These are phyloP conservation scores for Podospora pseudoanserina DNA, from an alignment of 495 filamentous ascomycete species.

Conservation along the genomic window DNA sequence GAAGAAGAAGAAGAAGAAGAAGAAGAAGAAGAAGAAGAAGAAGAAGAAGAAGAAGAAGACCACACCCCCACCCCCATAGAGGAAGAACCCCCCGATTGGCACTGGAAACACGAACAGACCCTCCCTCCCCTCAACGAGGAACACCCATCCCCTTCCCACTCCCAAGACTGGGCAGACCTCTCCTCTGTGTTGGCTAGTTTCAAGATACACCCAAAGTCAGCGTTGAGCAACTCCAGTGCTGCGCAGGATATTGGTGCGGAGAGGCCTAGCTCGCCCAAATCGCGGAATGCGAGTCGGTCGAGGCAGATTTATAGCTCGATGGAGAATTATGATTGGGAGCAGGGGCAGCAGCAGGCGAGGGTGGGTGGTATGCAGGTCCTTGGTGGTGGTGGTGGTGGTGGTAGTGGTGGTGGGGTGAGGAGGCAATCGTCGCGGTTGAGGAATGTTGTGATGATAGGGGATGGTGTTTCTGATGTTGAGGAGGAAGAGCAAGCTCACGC, in stretches of 20 bases:
- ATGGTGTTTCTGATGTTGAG: neutral
- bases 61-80: neutral
- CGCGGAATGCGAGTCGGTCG: constrained; percentile 16
- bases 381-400: too few relatives aligned
- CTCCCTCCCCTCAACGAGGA: constrained; percentile 8
- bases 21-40: too few relatives aligned
- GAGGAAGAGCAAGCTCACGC: neutral
- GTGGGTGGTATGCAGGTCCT: too few relatives aligned
- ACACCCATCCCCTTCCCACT: neutral
- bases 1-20: neutral
- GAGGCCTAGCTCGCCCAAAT: constrained; percentile 27
- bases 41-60: neutral
- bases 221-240: constrained; percentile 11
- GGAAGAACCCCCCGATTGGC: constrained; percentile 15
- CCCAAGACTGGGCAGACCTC: constrained; percentile 16
- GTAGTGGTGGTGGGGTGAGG: neutral
- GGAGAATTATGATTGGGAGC: neutral
- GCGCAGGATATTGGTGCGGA: constrained; percentile 8
- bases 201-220: constrained; percentile 17
- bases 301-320: neutral
- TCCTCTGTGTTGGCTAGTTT: constrained; percentile 15
- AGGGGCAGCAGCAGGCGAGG: neutral
- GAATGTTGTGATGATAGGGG: constrained; percentile 10
- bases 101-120: constrained; percentile 22
- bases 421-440: constrained; percentile 18